Conservation (phyloP, 345 rosid genomes). For the Brassica cretica region DNA sequence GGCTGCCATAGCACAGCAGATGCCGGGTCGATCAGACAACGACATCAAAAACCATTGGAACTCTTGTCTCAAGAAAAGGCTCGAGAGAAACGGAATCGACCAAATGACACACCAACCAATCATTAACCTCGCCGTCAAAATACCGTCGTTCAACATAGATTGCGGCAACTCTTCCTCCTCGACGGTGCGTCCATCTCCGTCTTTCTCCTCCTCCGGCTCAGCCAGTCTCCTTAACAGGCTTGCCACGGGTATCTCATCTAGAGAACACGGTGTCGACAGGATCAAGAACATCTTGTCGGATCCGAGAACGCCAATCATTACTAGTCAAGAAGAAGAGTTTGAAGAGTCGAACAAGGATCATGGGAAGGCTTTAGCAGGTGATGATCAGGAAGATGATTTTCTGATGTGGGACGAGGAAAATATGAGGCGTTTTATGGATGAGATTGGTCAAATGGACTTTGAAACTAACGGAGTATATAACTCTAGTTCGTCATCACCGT, state of each 20-base stretch:
- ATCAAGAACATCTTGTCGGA: constrained; percentile 25
- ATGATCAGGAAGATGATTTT: constrained; percentile 10
- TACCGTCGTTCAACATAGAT: constrained; percentile 5
- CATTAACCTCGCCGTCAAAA: constrained; percentile 20
- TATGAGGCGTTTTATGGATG: constrained; percentile 21
- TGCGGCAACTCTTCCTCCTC: constrained; percentile 11
- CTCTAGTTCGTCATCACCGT: background rate
- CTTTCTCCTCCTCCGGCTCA: constrained; percentile 14
- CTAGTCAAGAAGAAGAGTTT: constrained; percentile 5
- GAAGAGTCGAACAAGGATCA: background rate
- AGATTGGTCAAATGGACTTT: background rate
- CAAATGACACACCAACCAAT: constrained; percentile 38
- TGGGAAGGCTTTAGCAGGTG: constrained; percentile 2
- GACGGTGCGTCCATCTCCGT: background rate
- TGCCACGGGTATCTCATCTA: constrained; percentile 31
- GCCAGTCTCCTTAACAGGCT: constrained; percentile 32
- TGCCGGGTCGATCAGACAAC: constrained; percentile 40
- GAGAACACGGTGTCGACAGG: constrained; percentile 27
- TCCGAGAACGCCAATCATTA: background rate
- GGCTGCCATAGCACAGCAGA: constrained; percentile 33
- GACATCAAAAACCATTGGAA: constrained; percentile 43
- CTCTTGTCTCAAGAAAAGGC: constrained; percentile 40
- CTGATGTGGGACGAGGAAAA: constrained; percentile 23
- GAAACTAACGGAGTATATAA: constrained; percentile 2
- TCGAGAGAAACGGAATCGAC: constrained; percentile 32